Conservation (phyloP, 1,139 yeast genomes). For the Yamadazyma triangularis region DNA sequence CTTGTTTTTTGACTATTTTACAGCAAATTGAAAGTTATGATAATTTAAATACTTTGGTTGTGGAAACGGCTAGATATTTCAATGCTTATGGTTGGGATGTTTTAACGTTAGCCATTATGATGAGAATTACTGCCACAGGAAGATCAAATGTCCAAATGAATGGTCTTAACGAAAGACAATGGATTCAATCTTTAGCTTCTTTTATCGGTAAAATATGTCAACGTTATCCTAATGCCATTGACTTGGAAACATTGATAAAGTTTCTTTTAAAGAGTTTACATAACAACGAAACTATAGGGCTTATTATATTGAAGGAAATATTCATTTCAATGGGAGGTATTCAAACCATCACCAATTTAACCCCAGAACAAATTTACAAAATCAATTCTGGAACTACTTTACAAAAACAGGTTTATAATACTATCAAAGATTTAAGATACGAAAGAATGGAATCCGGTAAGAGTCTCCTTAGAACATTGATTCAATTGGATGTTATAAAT, state of each 20-base stretch:
- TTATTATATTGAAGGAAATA: constrained; percentile 66
- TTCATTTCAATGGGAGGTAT: constrained; percentile 80
- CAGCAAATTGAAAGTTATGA: constrained; percentile 89
- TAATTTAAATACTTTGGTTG: constrained; percentile 73
- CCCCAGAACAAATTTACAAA: constrained; percentile 60
- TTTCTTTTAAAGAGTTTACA: constrained; percentile 66
- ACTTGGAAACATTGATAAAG: constrained; percentile 51
- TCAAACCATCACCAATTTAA: constrained; percentile 60
- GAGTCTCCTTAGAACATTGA: constrained; percentile 47
- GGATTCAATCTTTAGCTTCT: constrained; percentile 74
- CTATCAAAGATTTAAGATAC: constrained; percentile 59
- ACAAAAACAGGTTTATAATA: constrained; percentile 50
- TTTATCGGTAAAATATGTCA: constrained; percentile 65
- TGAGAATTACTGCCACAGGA: constrained; percentile 63
- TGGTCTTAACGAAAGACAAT: constrained; percentile 77
- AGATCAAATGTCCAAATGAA: constrained; percentile 68
- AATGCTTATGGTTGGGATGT: constrained; percentile 85
- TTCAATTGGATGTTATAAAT: constrained; percentile 42
- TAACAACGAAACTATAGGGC: constrained; percentile 55
- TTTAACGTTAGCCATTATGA: constrained; percentile 66
- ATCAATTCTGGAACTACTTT: constrained; percentile 64
- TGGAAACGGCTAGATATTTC: constrained; percentile 76
- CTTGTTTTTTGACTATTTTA: constrained; percentile 61
- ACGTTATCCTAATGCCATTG: constrained; percentile 45
- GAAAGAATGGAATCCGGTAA: constrained; percentile 46